Evolutionary conservation across 2,329 filamentous ascomycete species (phyloP).

Genomic region (Rhinocladiella similis): DNA sequence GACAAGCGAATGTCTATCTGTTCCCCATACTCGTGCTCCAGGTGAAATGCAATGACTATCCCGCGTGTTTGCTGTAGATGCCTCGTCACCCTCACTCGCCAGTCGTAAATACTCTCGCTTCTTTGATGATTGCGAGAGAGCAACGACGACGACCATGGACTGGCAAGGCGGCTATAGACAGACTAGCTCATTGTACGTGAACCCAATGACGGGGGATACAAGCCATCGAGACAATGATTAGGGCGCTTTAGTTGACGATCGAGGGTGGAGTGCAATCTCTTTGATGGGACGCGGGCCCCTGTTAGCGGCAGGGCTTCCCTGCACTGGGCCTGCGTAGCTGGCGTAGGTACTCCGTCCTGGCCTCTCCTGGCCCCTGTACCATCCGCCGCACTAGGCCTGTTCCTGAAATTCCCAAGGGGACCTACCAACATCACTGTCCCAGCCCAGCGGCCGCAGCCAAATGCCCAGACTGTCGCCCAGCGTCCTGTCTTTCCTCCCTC

Average conservation of each 20-base stretch:
- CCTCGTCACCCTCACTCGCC: conserved; percentile 3
- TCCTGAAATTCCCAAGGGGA: conserved; percentile 8
- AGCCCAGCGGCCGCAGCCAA: conserved; percentile 6
- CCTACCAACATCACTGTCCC: neutral
- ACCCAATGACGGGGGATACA: conserved; percentile 13
- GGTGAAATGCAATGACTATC: no score
- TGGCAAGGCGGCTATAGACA: no score
- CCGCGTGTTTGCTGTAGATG: conserved; percentile 4
- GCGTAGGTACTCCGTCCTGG: no score
- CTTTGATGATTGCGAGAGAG: neutral
- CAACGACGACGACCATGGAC: neutral
- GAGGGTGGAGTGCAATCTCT: conserved; percentile 21
- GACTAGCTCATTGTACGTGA: conserved; percentile 1
- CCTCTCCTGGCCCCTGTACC: neutral
- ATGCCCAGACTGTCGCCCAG: conserved; percentile 13
- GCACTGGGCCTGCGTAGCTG: neutral
- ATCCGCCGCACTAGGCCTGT: conserved; percentile 14
- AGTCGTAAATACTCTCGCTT: conserved; percentile 7
- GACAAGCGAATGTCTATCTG: neutral
- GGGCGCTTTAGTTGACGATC: conserved; percentile 16
- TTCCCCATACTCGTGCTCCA: no score
- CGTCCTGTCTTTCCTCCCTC: conserved; percentile 8
- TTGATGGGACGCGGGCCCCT: conserved; percentile 14
- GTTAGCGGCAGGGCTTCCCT: neutral
- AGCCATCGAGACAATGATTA: conserved; percentile 4